These are phyloP conservation scores for Euphorbia celastroides DNA, from an alignment of 441 rosid genomes.

Conservation along the genomic window DNA sequence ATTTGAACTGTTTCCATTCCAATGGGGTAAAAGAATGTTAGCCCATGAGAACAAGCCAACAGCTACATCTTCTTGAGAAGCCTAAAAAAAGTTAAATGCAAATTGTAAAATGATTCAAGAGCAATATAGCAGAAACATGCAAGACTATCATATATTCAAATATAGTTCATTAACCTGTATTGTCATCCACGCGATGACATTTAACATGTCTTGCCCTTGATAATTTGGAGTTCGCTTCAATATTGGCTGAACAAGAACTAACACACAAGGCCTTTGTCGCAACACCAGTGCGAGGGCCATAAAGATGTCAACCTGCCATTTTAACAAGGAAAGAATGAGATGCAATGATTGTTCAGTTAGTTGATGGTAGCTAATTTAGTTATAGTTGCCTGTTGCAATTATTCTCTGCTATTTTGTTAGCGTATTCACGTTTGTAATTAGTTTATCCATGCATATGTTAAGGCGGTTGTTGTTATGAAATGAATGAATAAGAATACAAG, in stretches of 20 bases:
- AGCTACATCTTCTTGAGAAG: slow-evolving; percentile 64
- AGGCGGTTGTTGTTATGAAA: too few relatives aligned
- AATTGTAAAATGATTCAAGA: too few relatives aligned
- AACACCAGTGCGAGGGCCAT: slow-evolving; percentile 75
- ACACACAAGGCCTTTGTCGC: slow-evolving; percentile 79
- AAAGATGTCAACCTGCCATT: slow-evolving; percentile 81
- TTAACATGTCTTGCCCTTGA: slow-evolving; percentile 86
- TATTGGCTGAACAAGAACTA: slow-evolving; percentile 47
- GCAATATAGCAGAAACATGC: not conserved
- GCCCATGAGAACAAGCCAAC: slow-evolving; percentile 75
- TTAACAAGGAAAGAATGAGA: too few relatives aligned
- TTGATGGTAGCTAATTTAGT: too few relatives aligned
- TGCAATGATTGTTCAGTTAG: too few relatives aligned
- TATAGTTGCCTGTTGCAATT: not conserved
- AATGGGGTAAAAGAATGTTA: slow-evolving; percentile 54
- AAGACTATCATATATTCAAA: not conserved
- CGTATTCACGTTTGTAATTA: too few relatives aligned
- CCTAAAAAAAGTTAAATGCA: slow-evolving; percentile 31
- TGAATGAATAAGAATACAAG: too few relatives aligned
- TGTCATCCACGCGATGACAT: slow-evolving; percentile 68
- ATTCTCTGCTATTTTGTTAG: too few relatives aligned
- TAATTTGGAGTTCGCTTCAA: slow-evolving; percentile 64
- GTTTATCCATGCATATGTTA: too few relatives aligned
- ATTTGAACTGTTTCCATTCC: slow-evolving; percentile 50
- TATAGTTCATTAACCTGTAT: slow-evolving; percentile 49